Conservation (phyloP, 768 basidiomycete genomes). For the Lactarius akahatsu region DNA sequence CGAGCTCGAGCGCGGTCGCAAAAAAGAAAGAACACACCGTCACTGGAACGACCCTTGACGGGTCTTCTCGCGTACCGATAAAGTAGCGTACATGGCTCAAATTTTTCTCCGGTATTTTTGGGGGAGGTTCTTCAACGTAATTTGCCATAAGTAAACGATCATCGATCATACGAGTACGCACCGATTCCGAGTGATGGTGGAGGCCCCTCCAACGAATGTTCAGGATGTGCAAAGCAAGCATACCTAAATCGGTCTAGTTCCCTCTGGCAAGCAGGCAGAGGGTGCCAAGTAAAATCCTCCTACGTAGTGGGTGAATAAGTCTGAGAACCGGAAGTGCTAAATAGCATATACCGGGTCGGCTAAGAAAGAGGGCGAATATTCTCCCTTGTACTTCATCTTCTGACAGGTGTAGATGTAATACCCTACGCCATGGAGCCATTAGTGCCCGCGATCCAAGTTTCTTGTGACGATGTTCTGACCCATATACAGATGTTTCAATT, state of each 20-base stretch:
- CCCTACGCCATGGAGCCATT: slow-evolving; percentile 46
- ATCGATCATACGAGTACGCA: not conserved
- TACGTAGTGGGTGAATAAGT: slow-evolving; percentile 34
- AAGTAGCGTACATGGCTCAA: slow-evolving; percentile 13
- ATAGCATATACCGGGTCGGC: slow-evolving; percentile 68
- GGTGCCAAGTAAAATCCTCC: slow-evolving; percentile 80
- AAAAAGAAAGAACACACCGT: slow-evolving; percentile 13
- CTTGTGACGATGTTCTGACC: slow-evolving; percentile 47
- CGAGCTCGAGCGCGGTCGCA: not conserved
- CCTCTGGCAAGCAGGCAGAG: slow-evolving; percentile 55
- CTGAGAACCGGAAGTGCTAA: not conserved
- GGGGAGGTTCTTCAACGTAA: slow-evolving; percentile 18
- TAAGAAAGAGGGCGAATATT: slow-evolving; percentile 85
- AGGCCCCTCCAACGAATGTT: slow-evolving; percentile 44
- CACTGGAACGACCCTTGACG: slow-evolving; percentile 3
- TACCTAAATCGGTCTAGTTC: slow-evolving; percentile 69
- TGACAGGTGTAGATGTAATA: slow-evolving; percentile 90
- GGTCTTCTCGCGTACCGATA: not conserved
- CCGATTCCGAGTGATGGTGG: slow-evolving; percentile 2
- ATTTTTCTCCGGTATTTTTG: slow-evolving; percentile 6
- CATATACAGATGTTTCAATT: slow-evolving; percentile 79
- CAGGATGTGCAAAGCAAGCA: slow-evolving; percentile 65
- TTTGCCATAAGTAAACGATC: not conserved
- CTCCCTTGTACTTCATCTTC: slow-evolving; percentile 97
- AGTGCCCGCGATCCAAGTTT: not conserved